Conservation (phyloP, 2,329 filamentous ascomycete species). For the Cladophialophora carrionii region DNA sequence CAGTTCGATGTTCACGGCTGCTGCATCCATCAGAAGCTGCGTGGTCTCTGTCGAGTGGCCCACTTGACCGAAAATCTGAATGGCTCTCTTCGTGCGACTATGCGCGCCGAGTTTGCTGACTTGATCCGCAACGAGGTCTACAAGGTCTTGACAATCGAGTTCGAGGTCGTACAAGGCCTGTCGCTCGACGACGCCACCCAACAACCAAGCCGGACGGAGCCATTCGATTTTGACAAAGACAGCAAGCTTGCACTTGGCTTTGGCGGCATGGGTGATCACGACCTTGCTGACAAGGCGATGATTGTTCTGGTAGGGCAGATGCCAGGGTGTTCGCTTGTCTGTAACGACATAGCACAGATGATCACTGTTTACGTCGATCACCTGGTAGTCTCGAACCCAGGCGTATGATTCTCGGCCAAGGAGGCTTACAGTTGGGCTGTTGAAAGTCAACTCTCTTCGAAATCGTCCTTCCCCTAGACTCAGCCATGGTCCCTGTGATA, state of each 20-base stretch:
- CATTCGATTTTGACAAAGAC: slow-evolving; percentile 88
- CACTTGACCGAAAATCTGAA: slow-evolving; percentile 54
- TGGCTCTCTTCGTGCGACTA: slow-evolving; percentile 54
- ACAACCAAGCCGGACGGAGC: slow-evolving; percentile 64
- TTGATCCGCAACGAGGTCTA: slow-evolving; percentile 56
- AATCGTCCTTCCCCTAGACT: slow-evolving; percentile 68
- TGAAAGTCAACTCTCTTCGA: slow-evolving; percentile 78
- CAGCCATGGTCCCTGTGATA: slow-evolving; percentile 85
- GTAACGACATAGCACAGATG: slow-evolving; percentile 72
- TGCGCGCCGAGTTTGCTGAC: slow-evolving; percentile 52
- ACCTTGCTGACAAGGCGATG: slow-evolving; percentile 88
- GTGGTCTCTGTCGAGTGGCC: slow-evolving; percentile 57
- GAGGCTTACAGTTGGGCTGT: slow-evolving; percentile 68
- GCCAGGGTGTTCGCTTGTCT: slow-evolving; percentile 71
- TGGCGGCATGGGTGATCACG: slow-evolving; percentile 89
- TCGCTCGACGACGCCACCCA: slow-evolving; percentile 54
- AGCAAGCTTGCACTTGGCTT: slow-evolving; percentile 88
- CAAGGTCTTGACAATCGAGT: slow-evolving; percentile 53
- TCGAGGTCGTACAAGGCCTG: slow-evolving; percentile 72
- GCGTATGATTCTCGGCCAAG: slow-evolving; percentile 62
- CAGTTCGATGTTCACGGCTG: slow-evolving; percentile 60
- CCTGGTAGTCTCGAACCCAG: slow-evolving; percentile 78
- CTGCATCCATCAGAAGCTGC: slow-evolving; percentile 43
- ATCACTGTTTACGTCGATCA: slow-evolving; percentile 80
- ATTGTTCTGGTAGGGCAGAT: slow-evolving; percentile 76